Evolutionary conservation across 106 monocot genomes (phyloP).

Genomic region (Dendrobium chrysotoxum): DNA sequence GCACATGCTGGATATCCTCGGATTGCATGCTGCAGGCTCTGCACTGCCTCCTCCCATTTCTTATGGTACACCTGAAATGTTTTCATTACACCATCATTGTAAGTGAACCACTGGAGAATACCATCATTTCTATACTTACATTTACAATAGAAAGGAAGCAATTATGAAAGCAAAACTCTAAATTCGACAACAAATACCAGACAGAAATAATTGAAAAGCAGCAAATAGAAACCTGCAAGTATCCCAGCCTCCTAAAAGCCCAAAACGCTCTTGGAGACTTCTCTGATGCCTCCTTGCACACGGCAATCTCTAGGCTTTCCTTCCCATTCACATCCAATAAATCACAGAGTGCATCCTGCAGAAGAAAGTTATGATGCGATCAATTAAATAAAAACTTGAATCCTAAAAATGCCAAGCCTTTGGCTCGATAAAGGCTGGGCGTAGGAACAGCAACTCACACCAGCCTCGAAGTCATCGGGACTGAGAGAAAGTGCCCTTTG

Average conservation of each 20-base stretch:
- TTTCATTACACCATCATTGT: neutral
- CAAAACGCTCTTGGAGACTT: conserved; percentile 92
- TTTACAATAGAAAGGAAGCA: neutral
- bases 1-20: conserved; percentile 78
- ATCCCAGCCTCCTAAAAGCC: conserved; percentile 87
- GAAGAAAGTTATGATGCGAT: neutral
- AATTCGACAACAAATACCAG: neutral
- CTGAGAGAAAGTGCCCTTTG: conserved; percentile 70
- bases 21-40: conserved; percentile 86
- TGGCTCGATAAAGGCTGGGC: neutral
- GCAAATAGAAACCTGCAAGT: conserved; percentile 50
- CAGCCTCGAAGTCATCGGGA: conserved; percentile 76
- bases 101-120: neutral
- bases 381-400: neutral
- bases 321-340: conserved; percentile 78
- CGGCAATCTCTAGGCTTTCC: conserved; percentile 73
- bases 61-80: conserved; percentile 64
- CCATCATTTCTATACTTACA: neutral
- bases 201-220: conserved; percentile 2
- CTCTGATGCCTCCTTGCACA: conserved; percentile 69
- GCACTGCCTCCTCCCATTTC: conserved; percentile 85
- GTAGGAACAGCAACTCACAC: conserved; percentile 40
- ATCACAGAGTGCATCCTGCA: conserved; percentile 84
- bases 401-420: neutral
- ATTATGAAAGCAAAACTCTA: neutral